These are phyloP conservation scores for Leucocoprinus sp. DNA, from an alignment of 768 basidiomycete species.

Conservation along the genomic window DNA sequence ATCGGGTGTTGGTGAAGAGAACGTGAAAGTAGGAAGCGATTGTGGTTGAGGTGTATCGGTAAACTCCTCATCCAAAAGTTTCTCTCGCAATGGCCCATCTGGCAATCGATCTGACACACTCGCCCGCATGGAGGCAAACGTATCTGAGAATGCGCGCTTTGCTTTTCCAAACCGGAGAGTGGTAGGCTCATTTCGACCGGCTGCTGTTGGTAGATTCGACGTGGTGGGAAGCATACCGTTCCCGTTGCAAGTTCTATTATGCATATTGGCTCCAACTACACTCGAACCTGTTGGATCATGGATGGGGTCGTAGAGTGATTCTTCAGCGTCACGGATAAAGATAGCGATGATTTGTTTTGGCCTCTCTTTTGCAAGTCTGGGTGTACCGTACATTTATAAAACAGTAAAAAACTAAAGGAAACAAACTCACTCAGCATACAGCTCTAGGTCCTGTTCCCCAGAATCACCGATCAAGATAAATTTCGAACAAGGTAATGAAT, in stretches of 20 bases:
- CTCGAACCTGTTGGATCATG: conserved; percentile 58
- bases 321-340: conserved; percentile 73
- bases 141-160: not conserved
- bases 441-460: conserved; percentile 92
- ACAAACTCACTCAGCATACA: conserved; percentile 60
- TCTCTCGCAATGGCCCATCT: not conserved
- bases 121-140: not conserved
- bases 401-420: not conserved
- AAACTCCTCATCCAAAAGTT: not conserved
- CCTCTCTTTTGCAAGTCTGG: conserved; percentile 56
- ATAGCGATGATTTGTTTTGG: conserved; percentile 67
- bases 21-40: not conserved
- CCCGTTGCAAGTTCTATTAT: conserved; percentile 20
- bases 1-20: not conserved
- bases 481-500: conserved; percentile 60
- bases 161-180: not conserved
- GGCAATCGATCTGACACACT: not conserved
- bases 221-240: conserved; percentile 13
- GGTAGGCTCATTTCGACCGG: not conserved
- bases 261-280: not conserved
- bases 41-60: not conserved
- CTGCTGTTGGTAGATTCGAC: conserved; percentile 2
- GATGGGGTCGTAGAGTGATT: conserved; percentile 26
- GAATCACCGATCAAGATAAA: conserved; percentile 90
- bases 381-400: not conserved